These are phyloP conservation scores for Laburnicola sp. DNA, from an alignment of 2,329 filamentous ascomycete genomes.

Conservation along the genomic window DNA sequence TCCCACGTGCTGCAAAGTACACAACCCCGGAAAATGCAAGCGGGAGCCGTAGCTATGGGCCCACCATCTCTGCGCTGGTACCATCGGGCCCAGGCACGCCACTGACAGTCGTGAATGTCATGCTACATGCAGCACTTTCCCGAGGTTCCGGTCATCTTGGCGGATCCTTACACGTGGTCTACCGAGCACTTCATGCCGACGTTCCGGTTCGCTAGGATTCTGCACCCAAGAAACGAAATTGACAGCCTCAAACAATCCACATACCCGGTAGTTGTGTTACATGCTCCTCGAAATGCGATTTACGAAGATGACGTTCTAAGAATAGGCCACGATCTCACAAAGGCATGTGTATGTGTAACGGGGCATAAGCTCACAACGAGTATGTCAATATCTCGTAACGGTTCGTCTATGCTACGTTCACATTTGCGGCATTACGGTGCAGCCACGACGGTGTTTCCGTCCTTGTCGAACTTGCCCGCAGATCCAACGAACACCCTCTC, in stretches of 20 bases:
- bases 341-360: no score
- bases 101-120: constrained; percentile 1
- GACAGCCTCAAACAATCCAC: not conserved
- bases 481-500: constrained; percentile 1
- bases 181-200: not conserved
- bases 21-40: not conserved
- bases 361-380: no score
- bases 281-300: not conserved
- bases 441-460: not conserved
- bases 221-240: not conserved
- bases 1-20: not conserved
- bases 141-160: not conserved
- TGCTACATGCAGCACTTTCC: not conserved
- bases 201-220: not conserved
- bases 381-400: no score
- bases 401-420: no score
- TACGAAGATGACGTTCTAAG: no score
- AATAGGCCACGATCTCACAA: no score
- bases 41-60: not conserved
- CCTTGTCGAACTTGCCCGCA: not conserved
- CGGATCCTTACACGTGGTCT: not conserved
- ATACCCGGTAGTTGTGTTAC: not conserved
- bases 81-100: not conserved
- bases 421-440: not conserved
- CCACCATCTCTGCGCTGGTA: not conserved